Evolutionary conservation across 1,284 basidiomycete genomes (phyloP).

Genomic region (Sphagnurus paluster): DNA sequence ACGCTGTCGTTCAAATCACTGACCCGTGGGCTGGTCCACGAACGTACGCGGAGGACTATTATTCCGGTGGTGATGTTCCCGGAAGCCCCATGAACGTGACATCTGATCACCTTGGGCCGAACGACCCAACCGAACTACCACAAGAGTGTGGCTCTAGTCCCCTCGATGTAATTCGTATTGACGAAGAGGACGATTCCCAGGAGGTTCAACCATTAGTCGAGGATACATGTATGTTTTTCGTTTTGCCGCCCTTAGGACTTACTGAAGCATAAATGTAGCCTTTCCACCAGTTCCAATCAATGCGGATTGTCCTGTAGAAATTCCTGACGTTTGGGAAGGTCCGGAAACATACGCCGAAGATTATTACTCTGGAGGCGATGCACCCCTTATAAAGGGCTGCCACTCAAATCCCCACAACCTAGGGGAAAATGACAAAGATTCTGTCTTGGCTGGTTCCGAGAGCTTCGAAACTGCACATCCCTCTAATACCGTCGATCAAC

Average conservation of each 20-base stretch:
- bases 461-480: no score
- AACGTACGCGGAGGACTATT: conserved; percentile 54
- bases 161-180: conserved; percentile 11
- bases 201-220: conserved; percentile 13
- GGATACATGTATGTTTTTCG: conserved; percentile 24
- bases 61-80: conserved; percentile 36
- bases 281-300: conserved; percentile 24
- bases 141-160: not conserved
- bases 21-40: conserved; percentile 53
- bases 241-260: not conserved
- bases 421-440: conserved; percentile 9
- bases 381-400: conserved; percentile 18
- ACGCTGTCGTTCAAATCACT: conserved; percentile 35
- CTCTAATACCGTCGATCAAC: no score
- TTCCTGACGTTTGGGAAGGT: conserved; percentile 51
- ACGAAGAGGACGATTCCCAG: conserved; percentile 26
- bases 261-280: conserved; percentile 19
- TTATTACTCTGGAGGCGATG: conserved; percentile 42
- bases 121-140: conserved; percentile 9
- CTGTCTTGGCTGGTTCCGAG: no score
- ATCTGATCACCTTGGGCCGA: conserved; percentile 25
- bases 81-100: conserved; percentile 19
- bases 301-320: conserved; percentile 26
- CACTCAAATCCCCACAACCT: conserved; percentile 22
- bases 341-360: conserved; percentile 53